phyloP scores from a whole-genome alignment of 1,284 basidiomycete genomes.

The Mrakiaceae sp. region DNA sequence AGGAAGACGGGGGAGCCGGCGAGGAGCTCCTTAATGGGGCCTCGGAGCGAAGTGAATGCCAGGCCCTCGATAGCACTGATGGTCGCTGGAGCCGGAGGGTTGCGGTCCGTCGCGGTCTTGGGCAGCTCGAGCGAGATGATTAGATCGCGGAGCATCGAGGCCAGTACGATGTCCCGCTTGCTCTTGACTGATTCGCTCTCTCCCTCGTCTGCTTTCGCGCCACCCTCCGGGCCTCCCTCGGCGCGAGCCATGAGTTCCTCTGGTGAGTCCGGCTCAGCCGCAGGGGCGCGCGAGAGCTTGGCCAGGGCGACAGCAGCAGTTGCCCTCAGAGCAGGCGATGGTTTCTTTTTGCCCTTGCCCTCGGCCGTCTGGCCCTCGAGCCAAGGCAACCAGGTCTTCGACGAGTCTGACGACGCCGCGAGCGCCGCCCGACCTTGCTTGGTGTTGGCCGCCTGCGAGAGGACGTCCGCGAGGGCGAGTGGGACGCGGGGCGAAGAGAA shows the following conservation, averaged over 20 bases:
- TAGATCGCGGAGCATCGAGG: slow-evolving; percentile 47
- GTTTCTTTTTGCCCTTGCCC: slow-evolving; percentile 30
- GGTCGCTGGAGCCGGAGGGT: slow-evolving; percentile 12
- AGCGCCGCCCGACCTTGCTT: slow-evolving; percentile 56
- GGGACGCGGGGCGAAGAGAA: slow-evolving; percentile 33
- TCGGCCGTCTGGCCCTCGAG: slow-evolving; percentile 47
- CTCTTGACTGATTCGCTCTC: slow-evolving; percentile 17
- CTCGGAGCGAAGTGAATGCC: slow-evolving; percentile 61
- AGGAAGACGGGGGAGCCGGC: slow-evolving; percentile 49
- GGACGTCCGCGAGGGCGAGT: slow-evolving; percentile 52
- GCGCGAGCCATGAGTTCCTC: slow-evolving; percentile 23
- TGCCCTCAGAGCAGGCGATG: slow-evolving; percentile 40
- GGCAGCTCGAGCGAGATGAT: slow-evolving; percentile 32
- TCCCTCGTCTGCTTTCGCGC: slow-evolving; percentile 20
- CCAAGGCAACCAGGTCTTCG: slow-evolving; percentile 43
- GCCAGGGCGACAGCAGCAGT: slow-evolving; percentile 61
- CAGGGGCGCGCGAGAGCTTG: slow-evolving; percentile 55
- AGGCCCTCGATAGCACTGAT: slow-evolving; percentile 67
- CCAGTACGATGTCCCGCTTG: slow-evolving; percentile 41
- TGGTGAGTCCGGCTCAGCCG: slow-evolving; percentile 38
- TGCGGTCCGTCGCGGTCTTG: slow-evolving; percentile 4
- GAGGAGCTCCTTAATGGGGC: slow-evolving; percentile 53
- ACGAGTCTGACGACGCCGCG: slow-evolving; percentile 33
- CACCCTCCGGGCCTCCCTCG: slow-evolving; percentile 15
- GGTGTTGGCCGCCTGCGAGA: slow-evolving; percentile 59